Percentiles rank a stretch among this genome's conserved stretches.
Evolutionary conservation across 2,329 filamentous ascomycete species (phyloP).

Genomic region (Colletotrichum sublineola): DNA sequence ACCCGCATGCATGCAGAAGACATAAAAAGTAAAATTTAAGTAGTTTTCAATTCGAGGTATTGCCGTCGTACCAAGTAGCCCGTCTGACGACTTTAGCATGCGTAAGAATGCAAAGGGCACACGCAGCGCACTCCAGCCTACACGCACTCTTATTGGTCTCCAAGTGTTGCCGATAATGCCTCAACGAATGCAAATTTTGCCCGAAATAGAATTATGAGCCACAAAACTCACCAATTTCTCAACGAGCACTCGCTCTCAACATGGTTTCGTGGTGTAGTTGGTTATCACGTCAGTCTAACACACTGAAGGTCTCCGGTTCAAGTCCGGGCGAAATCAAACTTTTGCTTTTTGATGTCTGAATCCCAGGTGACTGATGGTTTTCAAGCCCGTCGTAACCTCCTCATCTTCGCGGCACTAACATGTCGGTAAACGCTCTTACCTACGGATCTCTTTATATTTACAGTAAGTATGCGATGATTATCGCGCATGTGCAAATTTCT

Average conservation of each 20-base stretch:
- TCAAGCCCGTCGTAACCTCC: background rate
- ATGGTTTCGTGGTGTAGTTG: slow-evolving; percentile 54
- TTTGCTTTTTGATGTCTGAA: background rate
- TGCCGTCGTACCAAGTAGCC: too few relatives aligned
- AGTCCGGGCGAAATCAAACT: slow-evolving; percentile 41
- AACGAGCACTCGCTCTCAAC: background rate
- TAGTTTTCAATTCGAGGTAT: background rate
- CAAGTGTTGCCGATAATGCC: too few relatives aligned
- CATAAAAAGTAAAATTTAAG: background rate
- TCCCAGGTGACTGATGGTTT: background rate
- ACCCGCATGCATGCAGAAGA: background rate
- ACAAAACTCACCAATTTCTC: fast-evolving
- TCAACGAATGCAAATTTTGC: too few relatives aligned
- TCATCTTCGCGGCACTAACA: background rate
- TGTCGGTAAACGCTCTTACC: background rate
- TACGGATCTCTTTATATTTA: too few relatives aligned
- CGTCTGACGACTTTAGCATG: too few relatives aligned
- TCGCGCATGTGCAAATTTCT: background rate
- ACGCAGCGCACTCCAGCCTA: background rate
- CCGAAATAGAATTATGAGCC: fast-evolving
- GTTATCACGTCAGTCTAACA: slow-evolving; percentile 65
- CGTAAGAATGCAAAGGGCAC: background rate
- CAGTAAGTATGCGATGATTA: background rate
- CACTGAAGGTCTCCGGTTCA: slow-evolving; percentile 49
- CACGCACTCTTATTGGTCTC: background rate